Percentiles rank a stretch among this genome's conserved stretches.
These are phyloP conservation scores for Paralagenidium karlingii DNA, from an alignment of 352 stramenopile species.

Conservation along the genomic window DNA sequence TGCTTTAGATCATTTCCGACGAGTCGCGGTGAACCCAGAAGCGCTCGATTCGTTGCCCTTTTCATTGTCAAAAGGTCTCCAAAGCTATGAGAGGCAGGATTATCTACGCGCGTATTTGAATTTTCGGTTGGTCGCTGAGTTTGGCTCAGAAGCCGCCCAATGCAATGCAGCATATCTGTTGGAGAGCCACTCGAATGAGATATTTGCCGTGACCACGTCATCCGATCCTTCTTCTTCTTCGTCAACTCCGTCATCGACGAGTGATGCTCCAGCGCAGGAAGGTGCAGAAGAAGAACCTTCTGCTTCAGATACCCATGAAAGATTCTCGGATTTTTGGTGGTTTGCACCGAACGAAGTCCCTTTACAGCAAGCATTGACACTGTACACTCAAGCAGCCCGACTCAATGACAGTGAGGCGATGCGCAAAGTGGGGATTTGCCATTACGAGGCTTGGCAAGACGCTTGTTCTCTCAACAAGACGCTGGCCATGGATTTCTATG, in stretches of 20 bases:
- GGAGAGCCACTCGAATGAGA: slow-evolving; percentile 32
- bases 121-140: slow-evolving; percentile 42
- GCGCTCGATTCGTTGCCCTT: slow-evolving; percentile 30
- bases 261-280: too few relatives aligned
- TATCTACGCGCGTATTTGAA: slow-evolving; percentile 53
- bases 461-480: slow-evolving; percentile 41
- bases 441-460: slow-evolving; percentile 36
- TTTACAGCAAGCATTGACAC: slow-evolving; percentile 26
- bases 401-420: slow-evolving; percentile 66
- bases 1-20: slow-evolving; percentile 43
- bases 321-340: too few relatives aligned
- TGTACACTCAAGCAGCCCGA: slow-evolving; percentile 36
- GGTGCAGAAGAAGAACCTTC: too few relatives aligned
- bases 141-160: slow-evolving; percentile 50
- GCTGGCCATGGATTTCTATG: slow-evolving; percentile 35
- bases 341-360: slow-evolving; percentile 2
- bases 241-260: too few relatives aligned
- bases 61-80: slow-evolving; percentile 49
- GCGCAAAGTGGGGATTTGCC: slow-evolving; percentile 47
- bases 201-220: slow-evolving; percentile 8
- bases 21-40: slow-evolving; percentile 37
- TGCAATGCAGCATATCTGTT: slow-evolving; percentile 63
- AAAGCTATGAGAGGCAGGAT: slow-evolving; percentile 48
- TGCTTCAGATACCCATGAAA: too few relatives aligned
- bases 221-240: not conserved